These are phyloP conservation scores for Aspergillus terreus DNA, from an alignment of 2,329 filamentous ascomycete species.

Conservation along the genomic window DNA sequence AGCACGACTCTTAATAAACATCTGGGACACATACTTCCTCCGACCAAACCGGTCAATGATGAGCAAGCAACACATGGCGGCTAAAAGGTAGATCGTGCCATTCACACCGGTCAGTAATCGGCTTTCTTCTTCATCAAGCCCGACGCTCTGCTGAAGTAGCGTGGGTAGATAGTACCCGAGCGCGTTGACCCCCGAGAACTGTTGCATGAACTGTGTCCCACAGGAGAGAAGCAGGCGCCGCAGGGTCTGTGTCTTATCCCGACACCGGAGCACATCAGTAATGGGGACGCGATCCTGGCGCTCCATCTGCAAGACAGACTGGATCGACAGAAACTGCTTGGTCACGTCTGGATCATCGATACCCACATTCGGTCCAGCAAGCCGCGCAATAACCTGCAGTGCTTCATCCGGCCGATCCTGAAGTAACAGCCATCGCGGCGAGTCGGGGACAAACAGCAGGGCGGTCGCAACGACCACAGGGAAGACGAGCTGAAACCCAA, in stretches of 20 bases:
- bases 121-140: conserved; percentile 5
- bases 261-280: conserved; percentile 24
- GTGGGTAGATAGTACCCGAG: conserved; percentile 11
- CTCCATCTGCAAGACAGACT: conserved; percentile 34
- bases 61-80: conserved; percentile 10
- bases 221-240: conserved; percentile 40
- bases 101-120: conserved; percentile 14
- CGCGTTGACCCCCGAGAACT: conserved; percentile 29
- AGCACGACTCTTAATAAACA: no score
- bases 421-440: conserved; percentile 29
- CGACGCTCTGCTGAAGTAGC: conserved; percentile 11
- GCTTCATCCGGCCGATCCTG: conserved; percentile 10
- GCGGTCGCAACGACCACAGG: conserved; percentile 33
- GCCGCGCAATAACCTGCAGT: conserved; percentile 6
- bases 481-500: conserved; percentile 46
- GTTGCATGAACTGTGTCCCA: conserved; percentile 47
- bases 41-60: conserved; percentile 16
- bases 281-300: conserved; percentile 26
- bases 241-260: conserved; percentile 44
- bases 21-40: neutral
- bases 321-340: conserved; percentile 15
- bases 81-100: conserved; percentile 12
- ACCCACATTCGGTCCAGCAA: conserved; percentile 11
- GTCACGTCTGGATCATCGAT: conserved; percentile 20
- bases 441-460: conserved; percentile 36